Base-by-base conservation (phyloP, 371 early-diverging fungal species). In the Dichotomocladium elegans region DNA sequence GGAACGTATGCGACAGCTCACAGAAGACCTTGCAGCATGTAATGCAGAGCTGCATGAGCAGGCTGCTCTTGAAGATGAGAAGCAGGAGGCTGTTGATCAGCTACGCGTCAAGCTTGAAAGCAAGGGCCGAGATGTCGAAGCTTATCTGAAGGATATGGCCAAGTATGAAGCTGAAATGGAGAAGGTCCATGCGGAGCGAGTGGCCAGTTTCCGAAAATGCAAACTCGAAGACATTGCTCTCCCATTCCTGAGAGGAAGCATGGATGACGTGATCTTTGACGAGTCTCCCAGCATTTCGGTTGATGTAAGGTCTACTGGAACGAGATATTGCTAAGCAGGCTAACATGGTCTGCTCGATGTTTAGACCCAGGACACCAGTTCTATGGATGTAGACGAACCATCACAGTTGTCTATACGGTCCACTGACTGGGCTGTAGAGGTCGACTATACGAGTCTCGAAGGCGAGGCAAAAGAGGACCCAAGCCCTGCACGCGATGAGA, bases 181-280 rank as follows among this genome's bases (percentile, higher is more conserved):
- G 37, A 86, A 88, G 58, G 59, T 84, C 3, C 77, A 80, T 45
- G 89, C 88, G 5, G 93, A 94, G 41, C 80, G 87, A 27, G 70
- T 86, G 1, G 77, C 87, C 1, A 82, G 95, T 22, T 83, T 95
- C 50, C 82, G 96, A 47, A 76, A 82, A 24, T 95, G 96, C 68
- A 93, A 94, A 64, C 64, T 96, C 34, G 96, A 97, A 56, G 92
- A 94, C 53, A 93, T 96, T 48, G 79, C 86, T 3, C 56, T 98
- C 22, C 96, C 96, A 17, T 66, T 92, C 55, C 52, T 62, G 24
- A 68, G 70, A 42, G 88, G 90, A 10, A 76, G 81, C 2, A 65
- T 92, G 71, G 88, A 82, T 3, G 85, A 86, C 56, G 66, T 93
- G 1, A 64, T 85, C 3, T 53, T 90, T 52, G 87, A 89, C 28